Conservation (phyloP, 73 alveolate genomes). For the Tetrahymena malaccensis region DNA sequence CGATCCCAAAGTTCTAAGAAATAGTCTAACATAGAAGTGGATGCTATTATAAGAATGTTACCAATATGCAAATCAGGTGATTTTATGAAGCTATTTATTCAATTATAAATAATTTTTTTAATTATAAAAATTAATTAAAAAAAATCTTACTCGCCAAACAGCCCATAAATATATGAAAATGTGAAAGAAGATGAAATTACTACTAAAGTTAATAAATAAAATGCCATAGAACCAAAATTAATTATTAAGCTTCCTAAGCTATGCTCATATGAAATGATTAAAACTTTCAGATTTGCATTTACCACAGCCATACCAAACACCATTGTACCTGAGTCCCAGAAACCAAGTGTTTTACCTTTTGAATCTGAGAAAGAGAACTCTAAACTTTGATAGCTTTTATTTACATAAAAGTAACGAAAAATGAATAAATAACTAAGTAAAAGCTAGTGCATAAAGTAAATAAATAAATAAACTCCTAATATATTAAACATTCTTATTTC, state of each 20-base stretch:
- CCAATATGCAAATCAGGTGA: neutral
- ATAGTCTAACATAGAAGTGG: neutral
- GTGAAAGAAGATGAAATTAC: neutral
- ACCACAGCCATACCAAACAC: conserved; percentile 23
- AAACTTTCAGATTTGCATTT: conserved; percentile 16
- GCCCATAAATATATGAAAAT: neutral
- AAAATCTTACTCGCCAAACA: neutral
- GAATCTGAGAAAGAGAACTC: neutral
- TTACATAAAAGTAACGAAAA: neutral
- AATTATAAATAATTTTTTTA: neutral
- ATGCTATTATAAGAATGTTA: neutral
- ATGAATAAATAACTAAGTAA: neutral
- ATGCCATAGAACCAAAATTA: conserved; percentile 3
- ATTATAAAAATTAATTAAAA: neutral
- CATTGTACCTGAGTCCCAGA: conserved; percentile 27
- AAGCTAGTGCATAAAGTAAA: no score
- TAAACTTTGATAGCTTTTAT: neutral
- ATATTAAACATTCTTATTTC: no score
- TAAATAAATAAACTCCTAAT: no score
- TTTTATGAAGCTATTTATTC: neutral
- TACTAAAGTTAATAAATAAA: conserved; percentile 13
- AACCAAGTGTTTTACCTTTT: conserved; percentile 17
- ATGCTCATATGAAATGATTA: conserved; percentile 2
- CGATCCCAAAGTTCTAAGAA: neutral
- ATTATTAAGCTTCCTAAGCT: conserved; percentile 2